These are phyloP conservation scores for Metschnikowia sp. DNA, from an alignment of 805 yeast genomes.

Conservation along the genomic window DNA sequence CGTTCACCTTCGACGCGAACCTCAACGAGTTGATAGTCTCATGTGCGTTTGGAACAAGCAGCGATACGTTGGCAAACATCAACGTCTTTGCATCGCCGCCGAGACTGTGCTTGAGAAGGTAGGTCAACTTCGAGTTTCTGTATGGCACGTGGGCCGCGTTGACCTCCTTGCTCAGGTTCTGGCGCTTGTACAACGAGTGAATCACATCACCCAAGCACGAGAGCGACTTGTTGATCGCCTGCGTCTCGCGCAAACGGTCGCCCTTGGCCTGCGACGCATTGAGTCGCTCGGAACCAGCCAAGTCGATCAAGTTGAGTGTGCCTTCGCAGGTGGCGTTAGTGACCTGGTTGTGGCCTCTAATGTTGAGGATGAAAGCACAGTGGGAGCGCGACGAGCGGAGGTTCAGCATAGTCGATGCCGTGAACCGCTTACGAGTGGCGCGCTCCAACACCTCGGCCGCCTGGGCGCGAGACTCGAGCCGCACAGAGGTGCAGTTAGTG, in stretches of 20 bases:
- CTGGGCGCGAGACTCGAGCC: constrained; percentile 44
- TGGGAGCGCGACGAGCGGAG: constrained; percentile 90
- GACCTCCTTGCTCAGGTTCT: constrained; percentile 21
- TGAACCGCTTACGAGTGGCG: constrained; percentile 64
- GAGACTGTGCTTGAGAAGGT: constrained; percentile 76
- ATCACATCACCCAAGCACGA: constrained; percentile 91
- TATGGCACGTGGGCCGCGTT: constrained; percentile 53
- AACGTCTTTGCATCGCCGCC: constrained; percentile 85
- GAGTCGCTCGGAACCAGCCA: constrained; percentile 93
- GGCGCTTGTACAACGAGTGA: constrained; percentile 50
- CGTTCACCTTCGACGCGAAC: constrained; percentile 82
- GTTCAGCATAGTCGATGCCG: constrained; percentile 80
- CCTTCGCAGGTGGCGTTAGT: constrained; percentile 43
- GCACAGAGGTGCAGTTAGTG: constrained; percentile 53
- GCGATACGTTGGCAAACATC: constrained; percentile 89
- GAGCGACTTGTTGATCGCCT: constrained; percentile 81
- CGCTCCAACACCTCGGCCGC: constrained; percentile 48
- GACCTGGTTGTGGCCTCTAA: constrained; percentile 50
- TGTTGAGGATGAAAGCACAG: constrained; percentile 65
- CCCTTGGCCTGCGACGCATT: constrained; percentile 75
- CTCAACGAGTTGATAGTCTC: constrained; percentile 85
- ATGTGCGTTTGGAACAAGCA: constrained; percentile 53
- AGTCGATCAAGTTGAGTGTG: constrained; percentile 74
- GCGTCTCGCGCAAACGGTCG: constrained; percentile 79
- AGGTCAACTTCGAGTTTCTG: constrained; percentile 74